These are phyloP conservation scores for Zychaea mexicana DNA, from an alignment of 371 early-diverging fungal species.

Conservation along the genomic window DNA sequence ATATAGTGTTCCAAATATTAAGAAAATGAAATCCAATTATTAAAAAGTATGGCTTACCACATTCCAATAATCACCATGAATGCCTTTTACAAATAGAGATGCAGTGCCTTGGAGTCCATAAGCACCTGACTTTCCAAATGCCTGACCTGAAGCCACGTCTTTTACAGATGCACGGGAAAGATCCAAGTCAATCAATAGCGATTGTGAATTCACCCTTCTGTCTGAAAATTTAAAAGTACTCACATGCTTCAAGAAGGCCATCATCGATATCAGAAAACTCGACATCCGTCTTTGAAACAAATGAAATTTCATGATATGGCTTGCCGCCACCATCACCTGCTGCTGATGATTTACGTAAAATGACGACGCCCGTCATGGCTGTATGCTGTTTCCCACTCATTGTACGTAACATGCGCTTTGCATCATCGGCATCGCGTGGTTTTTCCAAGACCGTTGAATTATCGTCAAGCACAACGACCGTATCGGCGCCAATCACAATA, in stretches of 20 bases:
- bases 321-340: neutral
- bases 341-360: neutral
- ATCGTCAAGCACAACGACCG: conserved; percentile 67
- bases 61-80: conserved; percentile 78
- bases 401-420: conserved; percentile 56
- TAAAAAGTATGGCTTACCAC: conserved; percentile 47
- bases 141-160: conserved; percentile 49
- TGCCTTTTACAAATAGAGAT: conserved; percentile 71
- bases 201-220: too few relatives aligned
- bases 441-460: conserved; percentile 58
- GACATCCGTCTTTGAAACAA: conserved; percentile 35
- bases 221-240: conserved; percentile 31
- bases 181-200: neutral
- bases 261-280: conserved; percentile 33
- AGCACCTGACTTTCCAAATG: conserved; percentile 82
- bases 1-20: too few relatives aligned
- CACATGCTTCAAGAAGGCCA: conserved; percentile 64
- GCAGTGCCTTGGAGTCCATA: conserved; percentile 87
- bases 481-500: conserved; percentile 83
- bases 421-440: conserved; percentile 54
- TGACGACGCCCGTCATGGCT: conserved; percentile 52
- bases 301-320: neutral
- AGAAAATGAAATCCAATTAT: neutral
- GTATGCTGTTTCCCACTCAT: conserved; percentile 61
- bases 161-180: conserved; percentile 3